Evolutionary conservation across 495 filamentous ascomycete genomes (phyloP), one percentile per base, ranked within the genome.

Genomic region (Cercophora scortea): DNA sequence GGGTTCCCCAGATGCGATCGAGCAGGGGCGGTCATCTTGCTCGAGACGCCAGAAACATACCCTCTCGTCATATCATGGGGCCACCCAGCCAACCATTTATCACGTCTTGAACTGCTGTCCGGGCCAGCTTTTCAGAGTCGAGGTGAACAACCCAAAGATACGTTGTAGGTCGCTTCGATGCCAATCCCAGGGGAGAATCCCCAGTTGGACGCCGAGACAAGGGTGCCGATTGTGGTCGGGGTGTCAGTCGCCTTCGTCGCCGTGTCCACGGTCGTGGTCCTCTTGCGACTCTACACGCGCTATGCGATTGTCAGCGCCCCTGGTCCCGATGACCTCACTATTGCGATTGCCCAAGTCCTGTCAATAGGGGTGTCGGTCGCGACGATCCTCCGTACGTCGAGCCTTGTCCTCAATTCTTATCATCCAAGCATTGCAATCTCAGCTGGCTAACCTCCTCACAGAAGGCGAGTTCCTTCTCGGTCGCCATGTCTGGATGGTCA

Each of bases 401-500:
- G 43, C 25, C 36, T 9, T 36, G 12, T n/a, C 12, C 19, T 34
- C 6, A 41, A 17, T 38, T 13, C 18, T 15, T 15, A 33, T 38
- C 11, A n/a, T n/a, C 15, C 4, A 15, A 6, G n/a, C 3, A 32
- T 42, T 46, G 19, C n/a, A 45, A 38, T 6, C 25, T 13, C 12
- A 32, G 10, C 40, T 25, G 38, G 10, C 40, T 25, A 25, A 25
- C 25, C 5, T 5, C 5, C 25, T 25, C 17, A 42, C 42, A 61
- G 58, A 62, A 33, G 45, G 56, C 0, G 45, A 58, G 25, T 56
- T 52, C 45, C 53, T 39, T 7, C 45, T 62, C 6, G 59, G 59
- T 9, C 56, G 50, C 4, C 59, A 62, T 32, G 47, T 49, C 1
- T 62, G 59, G 59, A 42, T 58, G 50, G 59, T 59, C 8, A 46